These are phyloP conservation scores for Chlamydomonas sp. DNA, from an alignment of 139 green algal species.

Conservation along the genomic window DNA sequence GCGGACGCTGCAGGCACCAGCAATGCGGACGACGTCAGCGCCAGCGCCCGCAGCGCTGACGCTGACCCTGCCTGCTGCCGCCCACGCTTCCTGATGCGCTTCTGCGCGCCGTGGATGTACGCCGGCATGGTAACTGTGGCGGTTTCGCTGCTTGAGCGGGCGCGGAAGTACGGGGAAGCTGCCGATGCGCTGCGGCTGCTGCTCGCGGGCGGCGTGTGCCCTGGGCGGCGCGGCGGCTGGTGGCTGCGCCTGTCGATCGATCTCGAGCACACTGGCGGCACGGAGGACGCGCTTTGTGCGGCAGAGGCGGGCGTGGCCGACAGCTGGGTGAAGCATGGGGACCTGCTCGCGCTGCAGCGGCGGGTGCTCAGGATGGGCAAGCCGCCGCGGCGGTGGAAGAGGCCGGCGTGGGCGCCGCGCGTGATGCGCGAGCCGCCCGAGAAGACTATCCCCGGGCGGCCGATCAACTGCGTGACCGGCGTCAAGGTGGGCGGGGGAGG, in stretches of 20 bases:
- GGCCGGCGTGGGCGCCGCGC: conserved; percentile 43
- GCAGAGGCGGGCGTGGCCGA: conserved; percentile 67
- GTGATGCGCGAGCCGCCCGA: conserved; percentile 22
- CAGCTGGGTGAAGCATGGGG: conserved; percentile 56
- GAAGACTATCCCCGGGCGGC: conserved; percentile 34
- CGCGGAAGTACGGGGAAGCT: conserved; percentile 35
- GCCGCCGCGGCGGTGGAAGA: conserved; percentile 65
- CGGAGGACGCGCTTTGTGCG: conserved; percentile 44
- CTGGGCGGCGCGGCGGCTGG: conserved; percentile 63
- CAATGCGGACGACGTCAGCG: too few species aligned
- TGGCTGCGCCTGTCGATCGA: conserved; percentile 71
- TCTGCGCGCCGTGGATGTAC: conserved; percentile 60
- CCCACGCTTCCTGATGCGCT: conserved; percentile 50
- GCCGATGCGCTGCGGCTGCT: conserved; percentile 54
- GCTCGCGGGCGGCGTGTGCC: conserved; percentile 62
- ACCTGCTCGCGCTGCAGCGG: conserved; percentile 54
- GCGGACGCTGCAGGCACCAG: too few species aligned
- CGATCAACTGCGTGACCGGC: conserved; percentile 13
- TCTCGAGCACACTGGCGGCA: conserved; percentile 54
- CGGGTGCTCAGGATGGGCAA: conserved; percentile 72
- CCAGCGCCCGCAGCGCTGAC: too few species aligned
- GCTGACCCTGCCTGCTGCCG: too few species aligned
- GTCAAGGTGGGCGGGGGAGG: too few species aligned
- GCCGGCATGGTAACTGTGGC: conserved; percentile 61
- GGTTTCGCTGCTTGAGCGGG: conserved; percentile 66